Conservation (phyloP, 345 rosid species). For the Eucalyptus pauciflora region DNA sequence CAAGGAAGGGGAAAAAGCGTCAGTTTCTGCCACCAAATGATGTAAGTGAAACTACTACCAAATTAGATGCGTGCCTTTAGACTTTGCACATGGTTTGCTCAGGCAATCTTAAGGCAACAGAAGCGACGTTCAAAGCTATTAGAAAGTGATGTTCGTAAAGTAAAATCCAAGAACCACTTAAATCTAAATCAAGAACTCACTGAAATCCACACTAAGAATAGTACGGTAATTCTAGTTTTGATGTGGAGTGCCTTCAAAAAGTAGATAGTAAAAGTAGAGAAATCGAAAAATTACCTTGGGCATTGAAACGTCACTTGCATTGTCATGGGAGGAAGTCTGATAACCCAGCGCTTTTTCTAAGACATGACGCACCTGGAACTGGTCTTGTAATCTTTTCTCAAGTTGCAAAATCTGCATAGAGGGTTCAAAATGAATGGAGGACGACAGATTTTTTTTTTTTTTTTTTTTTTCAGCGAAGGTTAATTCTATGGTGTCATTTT, state of each 20-base stretch:
- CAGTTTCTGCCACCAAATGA: background rate
- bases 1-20: background rate
- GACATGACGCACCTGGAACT: slow-evolving; percentile 61
- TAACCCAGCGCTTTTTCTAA: slow-evolving; percentile 84
- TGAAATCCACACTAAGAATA: background rate
- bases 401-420: slow-evolving; percentile 65
- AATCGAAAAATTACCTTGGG: slow-evolving; percentile 44
- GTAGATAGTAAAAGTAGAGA: background rate
- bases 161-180: background rate
- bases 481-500: background rate
- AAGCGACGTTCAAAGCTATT: background rate
- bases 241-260: background rate
- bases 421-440: background rate
- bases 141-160: background rate
- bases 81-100: background rate
- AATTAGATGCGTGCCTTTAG: background rate
- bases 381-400: slow-evolving; percentile 69
- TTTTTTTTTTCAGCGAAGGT: background rate
- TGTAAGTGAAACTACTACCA: background rate
- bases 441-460: background rate
- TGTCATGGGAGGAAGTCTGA: slow-evolving; percentile 23
- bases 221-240: background rate
- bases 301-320: slow-evolving; percentile 22
- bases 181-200: background rate
- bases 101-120: background rate